A percentile compares a stretch with the other conserved stretches of the same genome.
Evolutionary conservation across 192 early-diverging fungal genomes (phyloP).

Genomic region (Rhizophlyctis rosea): DNA sequence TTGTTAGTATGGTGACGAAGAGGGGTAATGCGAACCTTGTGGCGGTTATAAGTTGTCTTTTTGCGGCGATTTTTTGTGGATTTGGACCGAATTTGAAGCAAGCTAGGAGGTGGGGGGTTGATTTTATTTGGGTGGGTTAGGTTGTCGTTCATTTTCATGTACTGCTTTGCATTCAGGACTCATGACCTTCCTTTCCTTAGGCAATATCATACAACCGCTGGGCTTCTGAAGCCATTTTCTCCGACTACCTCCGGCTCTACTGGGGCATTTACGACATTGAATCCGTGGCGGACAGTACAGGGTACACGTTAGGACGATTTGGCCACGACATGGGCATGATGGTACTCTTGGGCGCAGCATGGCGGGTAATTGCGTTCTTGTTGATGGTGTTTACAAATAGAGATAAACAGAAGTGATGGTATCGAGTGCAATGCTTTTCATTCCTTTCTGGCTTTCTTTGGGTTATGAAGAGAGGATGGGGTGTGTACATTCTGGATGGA

Average conservation of each 20-base stretch:
- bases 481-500: too few species aligned
- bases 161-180: too few species aligned
- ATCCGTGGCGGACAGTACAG: slow-evolving; percentile 15
- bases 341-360: slow-evolving; percentile 27
- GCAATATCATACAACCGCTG: slow-evolving; percentile 44
- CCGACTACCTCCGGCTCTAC: slow-evolving; percentile 21
- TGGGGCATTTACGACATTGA: slow-evolving; percentile 27
- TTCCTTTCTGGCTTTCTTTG: too few species aligned
- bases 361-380: slow-evolving; percentile 33
- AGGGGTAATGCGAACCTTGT: slow-evolving; percentile 41
- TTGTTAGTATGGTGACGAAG: slow-evolving; percentile 37
- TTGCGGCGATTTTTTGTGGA: slow-evolving; percentile 50
- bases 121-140: slow-evolving; percentile 37
- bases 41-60: slow-evolving; percentile 36
- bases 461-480: too few species aligned
- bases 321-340: slow-evolving; percentile 35
- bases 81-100: slow-evolving; percentile 38
- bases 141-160: too few species aligned
- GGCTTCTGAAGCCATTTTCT: slow-evolving; percentile 40
- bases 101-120: slow-evolving; percentile 30
- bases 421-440: too few species aligned
- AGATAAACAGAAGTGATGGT: slow-evolving; percentile 47
- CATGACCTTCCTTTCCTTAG: too few species aligned
- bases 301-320: slow-evolving; percentile 35
- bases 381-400: slow-evolving; percentile 35